Percentiles rank a stretch among this genome's conserved stretches.
phyloP scores from a whole-genome alignment of 768 basidiomycete species.

The Termitomyces bulborhizus region DNA sequence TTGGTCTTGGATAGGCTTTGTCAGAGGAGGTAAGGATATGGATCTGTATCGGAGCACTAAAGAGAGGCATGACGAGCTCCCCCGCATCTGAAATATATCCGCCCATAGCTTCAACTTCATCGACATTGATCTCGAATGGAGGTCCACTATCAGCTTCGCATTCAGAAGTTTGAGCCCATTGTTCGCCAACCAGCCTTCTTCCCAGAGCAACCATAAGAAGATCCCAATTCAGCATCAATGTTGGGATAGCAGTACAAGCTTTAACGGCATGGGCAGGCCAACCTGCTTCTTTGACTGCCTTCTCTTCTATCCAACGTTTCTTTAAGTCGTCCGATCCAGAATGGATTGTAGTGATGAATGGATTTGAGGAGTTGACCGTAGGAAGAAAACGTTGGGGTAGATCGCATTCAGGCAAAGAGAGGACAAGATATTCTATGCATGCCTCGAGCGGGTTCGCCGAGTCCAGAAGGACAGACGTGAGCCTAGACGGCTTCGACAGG shows the following conservation, averaged over 20 bases:
- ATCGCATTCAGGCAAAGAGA: conserved; percentile 84
- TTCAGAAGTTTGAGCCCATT: conserved; percentile 13
- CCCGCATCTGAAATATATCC: conserved; percentile 39
- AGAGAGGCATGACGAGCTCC: conserved; percentile 56
- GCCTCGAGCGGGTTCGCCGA: conserved; percentile 65
- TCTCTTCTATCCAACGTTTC: conserved; percentile 74
- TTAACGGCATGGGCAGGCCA: conserved; percentile 72
- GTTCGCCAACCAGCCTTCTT: conserved; percentile 44
- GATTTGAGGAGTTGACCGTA: conserved; percentile 54
- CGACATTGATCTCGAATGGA: conserved; percentile 30
- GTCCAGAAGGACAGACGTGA: conserved; percentile 56
- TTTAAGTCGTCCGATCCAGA: conserved; percentile 58
- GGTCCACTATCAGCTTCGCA: conserved; percentile 1
- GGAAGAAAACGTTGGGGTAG: conserved; percentile 71
- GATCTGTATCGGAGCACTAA: conserved; percentile 57
- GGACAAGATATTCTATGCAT: conserved; percentile 76
- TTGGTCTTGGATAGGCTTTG: conserved; percentile 35
- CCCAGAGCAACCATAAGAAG: conserved; percentile 51
- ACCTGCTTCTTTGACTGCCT: conserved; percentile 77
- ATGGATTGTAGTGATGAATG: conserved; percentile 64
- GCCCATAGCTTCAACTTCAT: conserved; percentile 52
- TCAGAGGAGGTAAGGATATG: conserved; percentile 54
- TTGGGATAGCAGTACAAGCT: conserved; percentile 35
- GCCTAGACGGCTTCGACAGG: conserved; percentile 48
- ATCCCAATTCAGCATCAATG: conserved; percentile 42